Conservation (phyloP, 495 filamentous ascomycete species). For the Margaritispora aquatica region DNA sequence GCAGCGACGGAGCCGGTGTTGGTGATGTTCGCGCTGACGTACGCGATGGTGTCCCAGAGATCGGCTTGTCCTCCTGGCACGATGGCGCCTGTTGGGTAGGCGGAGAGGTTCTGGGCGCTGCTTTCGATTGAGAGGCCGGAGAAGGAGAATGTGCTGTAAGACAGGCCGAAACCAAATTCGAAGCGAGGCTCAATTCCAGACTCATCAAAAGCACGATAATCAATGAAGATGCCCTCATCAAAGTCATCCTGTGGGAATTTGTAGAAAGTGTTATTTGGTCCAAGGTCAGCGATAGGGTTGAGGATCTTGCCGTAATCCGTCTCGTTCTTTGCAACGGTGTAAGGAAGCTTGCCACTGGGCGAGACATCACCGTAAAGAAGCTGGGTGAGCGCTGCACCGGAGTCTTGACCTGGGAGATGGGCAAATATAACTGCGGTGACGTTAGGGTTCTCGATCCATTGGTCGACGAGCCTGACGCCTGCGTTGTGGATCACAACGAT, state of each 20-base stretch:
- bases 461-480: conserved; percentile 50
- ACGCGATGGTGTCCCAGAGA: conserved; percentile 47
- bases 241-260: conserved; percentile 55
- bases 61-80: conserved; percentile 57
- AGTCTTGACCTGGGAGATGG: conserved; percentile 57
- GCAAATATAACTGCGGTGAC: conserved; percentile 57
- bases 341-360: conserved; percentile 62
- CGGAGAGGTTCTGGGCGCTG: conserved; percentile 18
- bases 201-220: conserved; percentile 67
- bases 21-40: conserved; percentile 48
- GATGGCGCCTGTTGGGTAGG: conserved; percentile 35
- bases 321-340: conserved; percentile 58
- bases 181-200: conserved; percentile 67
- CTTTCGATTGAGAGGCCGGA: background rate
- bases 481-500: conserved; percentile 58
- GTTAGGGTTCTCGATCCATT: conserved; percentile 54
- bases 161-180: conserved; percentile 82
- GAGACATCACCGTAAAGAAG: conserved; percentile 55
- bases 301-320: conserved; percentile 51
- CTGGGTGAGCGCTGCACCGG: conserved; percentile 46
- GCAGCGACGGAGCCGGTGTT: conserved; percentile 48
- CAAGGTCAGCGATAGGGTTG: conserved; percentile 22
- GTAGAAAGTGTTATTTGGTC: conserved; percentile 15
- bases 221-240: conserved; percentile 57
- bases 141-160: conserved; percentile 61